Conservation (phyloP, 371 early-diverging fungal genomes). For the Circinella umbellata region DNA sequence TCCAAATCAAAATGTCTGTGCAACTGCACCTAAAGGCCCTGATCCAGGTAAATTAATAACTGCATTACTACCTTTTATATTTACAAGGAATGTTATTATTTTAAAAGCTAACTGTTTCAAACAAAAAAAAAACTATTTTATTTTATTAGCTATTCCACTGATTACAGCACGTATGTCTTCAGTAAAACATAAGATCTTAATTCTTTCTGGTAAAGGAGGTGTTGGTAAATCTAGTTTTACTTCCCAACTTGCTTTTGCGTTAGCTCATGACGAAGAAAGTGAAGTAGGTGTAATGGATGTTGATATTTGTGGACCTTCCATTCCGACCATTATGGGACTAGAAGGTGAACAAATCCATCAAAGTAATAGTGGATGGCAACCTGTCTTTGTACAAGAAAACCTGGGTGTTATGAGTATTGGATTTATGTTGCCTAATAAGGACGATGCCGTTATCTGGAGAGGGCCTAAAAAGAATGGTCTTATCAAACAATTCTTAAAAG, state of each 20-base stretch:
- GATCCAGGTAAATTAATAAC: conserved; percentile 77
- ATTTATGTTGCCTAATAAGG: conserved; percentile 88
- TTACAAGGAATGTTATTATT: conserved; percentile 6
- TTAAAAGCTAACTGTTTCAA: background rate
- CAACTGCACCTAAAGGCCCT: conserved; percentile 89
- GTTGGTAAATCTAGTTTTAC: conserved; percentile 96
- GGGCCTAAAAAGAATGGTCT: conserved; percentile 97
- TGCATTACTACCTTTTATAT: background rate
- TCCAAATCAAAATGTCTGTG: conserved; percentile 95
- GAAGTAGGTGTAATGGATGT: conserved; percentile 97
- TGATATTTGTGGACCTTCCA: conserved; percentile 99
- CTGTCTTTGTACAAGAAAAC: conserved; percentile 92
- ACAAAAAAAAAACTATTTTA: background rate
- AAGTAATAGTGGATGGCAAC: conserved; percentile 85
- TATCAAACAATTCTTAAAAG: conserved; percentile 96
- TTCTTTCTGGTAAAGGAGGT: conserved; percentile 99
- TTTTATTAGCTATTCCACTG: conserved; percentile 64
- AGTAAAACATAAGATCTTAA: conserved; percentile 85
- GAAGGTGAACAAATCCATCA: conserved; percentile 89
- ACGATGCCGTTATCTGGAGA: conserved; percentile 98
- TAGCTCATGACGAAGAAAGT: conserved; percentile 64
- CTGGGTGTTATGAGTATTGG: conserved; percentile 95
- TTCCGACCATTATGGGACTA: conserved; percentile 92
- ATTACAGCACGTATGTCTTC: conserved; percentile 71
- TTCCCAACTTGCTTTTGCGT: conserved; percentile 79